These are phyloP conservation scores for Colletotrichum musae DNA, from an alignment of 2,329 filamentous ascomycete genomes.

Conservation along the genomic window DNA sequence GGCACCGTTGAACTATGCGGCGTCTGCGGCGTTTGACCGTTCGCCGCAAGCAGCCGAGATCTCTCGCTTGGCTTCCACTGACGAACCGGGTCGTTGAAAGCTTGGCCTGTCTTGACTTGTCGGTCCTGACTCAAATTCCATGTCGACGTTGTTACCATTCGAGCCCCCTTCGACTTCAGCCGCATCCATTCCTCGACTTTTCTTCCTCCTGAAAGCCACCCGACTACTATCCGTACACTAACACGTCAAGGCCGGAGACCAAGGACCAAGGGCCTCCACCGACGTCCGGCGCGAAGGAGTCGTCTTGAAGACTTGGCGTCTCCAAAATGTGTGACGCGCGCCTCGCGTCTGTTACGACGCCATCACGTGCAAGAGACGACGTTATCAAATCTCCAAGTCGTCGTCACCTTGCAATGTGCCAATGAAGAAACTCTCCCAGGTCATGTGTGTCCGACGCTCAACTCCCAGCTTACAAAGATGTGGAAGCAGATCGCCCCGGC, in stretches of 20 bases:
- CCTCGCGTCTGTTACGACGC: neutral
- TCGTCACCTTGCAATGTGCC: too few species aligned
- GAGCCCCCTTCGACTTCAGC: neutral
- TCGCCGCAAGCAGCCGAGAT: neutral
- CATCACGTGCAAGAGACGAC: too few species aligned
- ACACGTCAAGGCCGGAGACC: neutral
- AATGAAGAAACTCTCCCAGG: too few species aligned
- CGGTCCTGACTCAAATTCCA: neutral
- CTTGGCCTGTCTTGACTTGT: neutral
- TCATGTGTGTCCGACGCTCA: too few species aligned
- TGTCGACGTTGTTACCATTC: neutral
- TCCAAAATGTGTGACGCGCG: neutral
- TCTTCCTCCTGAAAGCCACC: neutral
- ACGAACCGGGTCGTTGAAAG: constrained; percentile 12
- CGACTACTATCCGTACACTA: neutral
- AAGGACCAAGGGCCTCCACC: neutral
- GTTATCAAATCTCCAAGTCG: too few species aligned
- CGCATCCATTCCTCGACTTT: neutral
- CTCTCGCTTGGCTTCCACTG: neutral
- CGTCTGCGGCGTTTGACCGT: neutral
- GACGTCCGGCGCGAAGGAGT: constrained; percentile 1
- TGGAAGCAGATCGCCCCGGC: neutral
- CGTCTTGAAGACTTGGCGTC: neutral
- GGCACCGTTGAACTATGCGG: constrained; percentile 21
- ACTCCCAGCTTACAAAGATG: too few species aligned